A percentile compares a stretch with the other conserved stretches of the same genome.
phyloP scores from a whole-genome alignment of 192 early-diverging fungal genomes.

The Linnemannia schmuckeri region DNA sequence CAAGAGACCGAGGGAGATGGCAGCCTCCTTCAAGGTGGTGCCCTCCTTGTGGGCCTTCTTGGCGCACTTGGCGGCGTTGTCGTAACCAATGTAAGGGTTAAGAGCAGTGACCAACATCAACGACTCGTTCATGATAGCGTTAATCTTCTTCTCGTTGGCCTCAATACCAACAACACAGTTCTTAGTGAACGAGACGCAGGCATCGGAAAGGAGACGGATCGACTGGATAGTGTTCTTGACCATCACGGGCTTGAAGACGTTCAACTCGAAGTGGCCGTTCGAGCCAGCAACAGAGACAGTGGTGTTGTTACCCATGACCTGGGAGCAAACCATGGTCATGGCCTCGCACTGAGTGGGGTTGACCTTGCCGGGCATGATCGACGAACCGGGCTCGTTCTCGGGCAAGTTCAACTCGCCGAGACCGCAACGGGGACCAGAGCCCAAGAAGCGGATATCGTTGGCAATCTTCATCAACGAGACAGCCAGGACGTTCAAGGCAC shows the following conservation, averaged over 20 bases:
- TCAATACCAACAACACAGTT: conserved; percentile 97
- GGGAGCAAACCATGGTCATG: conserved; percentile 99
- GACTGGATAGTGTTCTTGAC: conserved; percentile 98
- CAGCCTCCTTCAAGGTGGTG: conserved; percentile 88
- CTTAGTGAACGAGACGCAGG: conserved; percentile 90
- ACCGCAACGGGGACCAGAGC: conserved; percentile 97
- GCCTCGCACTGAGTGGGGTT: conserved; percentile 99
- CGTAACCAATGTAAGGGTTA: conserved; percentile 94
- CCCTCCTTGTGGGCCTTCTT: conserved; percentile 98
- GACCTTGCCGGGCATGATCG: conserved; percentile 99
- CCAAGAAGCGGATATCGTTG: conserved; percentile 92
- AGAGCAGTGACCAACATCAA: conserved; percentile 99
- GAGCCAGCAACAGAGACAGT: conserved; percentile 92
- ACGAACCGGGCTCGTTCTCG: conserved; percentile 99
- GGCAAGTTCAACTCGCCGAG: conserved; percentile 96
- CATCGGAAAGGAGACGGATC: conserved; percentile 88
- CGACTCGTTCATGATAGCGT: conserved; percentile 88
- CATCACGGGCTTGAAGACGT: conserved; percentile 99
- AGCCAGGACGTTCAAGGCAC: conserved; percentile 95
- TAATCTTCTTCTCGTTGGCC: conserved; percentile 94
- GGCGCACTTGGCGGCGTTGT: conserved; percentile 90
- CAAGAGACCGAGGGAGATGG: conserved; percentile 87
- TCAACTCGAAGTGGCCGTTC: conserved; percentile 99
- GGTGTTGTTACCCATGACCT: conserved; percentile 99
- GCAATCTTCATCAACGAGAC: conserved; percentile 99